These are phyloP conservation scores for Entophlyctis luteolus DNA, from an alignment of 192 early-diverging fungal genomes.

Conservation along the genomic window DNA sequence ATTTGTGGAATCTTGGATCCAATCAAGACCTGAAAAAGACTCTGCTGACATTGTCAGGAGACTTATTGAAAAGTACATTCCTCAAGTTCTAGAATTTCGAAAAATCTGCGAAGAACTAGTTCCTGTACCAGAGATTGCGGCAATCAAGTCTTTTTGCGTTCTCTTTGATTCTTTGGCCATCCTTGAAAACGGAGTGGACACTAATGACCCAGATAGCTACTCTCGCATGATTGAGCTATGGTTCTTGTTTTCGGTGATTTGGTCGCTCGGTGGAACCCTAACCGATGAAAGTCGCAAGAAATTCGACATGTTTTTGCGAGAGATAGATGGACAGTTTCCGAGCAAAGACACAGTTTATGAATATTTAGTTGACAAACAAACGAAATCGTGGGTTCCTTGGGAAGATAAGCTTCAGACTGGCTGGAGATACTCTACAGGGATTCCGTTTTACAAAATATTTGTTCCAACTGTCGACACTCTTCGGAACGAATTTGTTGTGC, in stretches of 20 bases:
- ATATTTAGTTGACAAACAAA: constrained; percentile 57
- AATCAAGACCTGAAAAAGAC: constrained; percentile 34
- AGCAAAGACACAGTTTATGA: constrained; percentile 59
- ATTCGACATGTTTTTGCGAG: constrained; percentile 59
- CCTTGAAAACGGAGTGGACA: constrained; percentile 52
- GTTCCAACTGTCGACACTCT: constrained; percentile 62
- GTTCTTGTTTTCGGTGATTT: constrained; percentile 56
- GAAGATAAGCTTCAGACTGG: constrained; percentile 52
- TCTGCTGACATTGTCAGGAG: constrained; percentile 37
- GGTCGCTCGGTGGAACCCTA: constrained; percentile 54
- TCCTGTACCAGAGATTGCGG: constrained; percentile 49
- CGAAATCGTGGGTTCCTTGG: constrained; percentile 51
- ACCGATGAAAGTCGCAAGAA: constrained; percentile 47
- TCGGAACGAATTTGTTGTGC: constrained; percentile 53
- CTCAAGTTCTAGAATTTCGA: constrained; percentile 48
- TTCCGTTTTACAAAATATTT: constrained; percentile 60
- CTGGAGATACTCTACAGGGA: constrained; percentile 45
- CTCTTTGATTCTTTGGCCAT: constrained; percentile 51
- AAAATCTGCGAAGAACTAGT: constrained; percentile 45
- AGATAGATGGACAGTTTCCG: constrained; percentile 59
- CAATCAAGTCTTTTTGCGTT: constrained; percentile 43
- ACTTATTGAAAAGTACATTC: constrained; percentile 49
- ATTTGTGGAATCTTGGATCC: constrained; percentile 51
- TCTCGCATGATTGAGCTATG: constrained; percentile 54
- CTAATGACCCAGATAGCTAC: constrained; percentile 43